Evolutionary conservation across 2,329 filamentous ascomycete genomes (phyloP).

Genomic region (Aspergillus pseudoterreus): DNA sequence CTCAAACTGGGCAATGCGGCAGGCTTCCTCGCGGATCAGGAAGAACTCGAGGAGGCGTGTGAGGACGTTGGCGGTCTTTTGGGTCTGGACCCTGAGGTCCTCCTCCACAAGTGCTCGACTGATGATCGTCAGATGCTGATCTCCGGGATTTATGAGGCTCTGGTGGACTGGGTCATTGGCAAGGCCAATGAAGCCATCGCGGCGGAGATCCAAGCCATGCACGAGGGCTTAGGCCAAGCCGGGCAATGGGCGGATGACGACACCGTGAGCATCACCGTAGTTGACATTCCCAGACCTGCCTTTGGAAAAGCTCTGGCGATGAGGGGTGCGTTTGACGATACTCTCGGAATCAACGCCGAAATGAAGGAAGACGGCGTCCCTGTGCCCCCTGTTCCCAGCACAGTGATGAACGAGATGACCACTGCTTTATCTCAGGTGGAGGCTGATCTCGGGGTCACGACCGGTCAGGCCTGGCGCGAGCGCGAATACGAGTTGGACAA

Average conservation of each 20-base stretch:
- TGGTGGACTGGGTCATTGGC: slow-evolving; percentile 90
- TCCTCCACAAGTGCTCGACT: slow-evolving; percentile 74
- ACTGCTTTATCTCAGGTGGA: slow-evolving; percentile 73
- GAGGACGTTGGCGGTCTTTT: slow-evolving; percentile 86
- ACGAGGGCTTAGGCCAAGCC: slow-evolving; percentile 50
- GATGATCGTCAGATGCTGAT: slow-evolving; percentile 81
- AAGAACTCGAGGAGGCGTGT: slow-evolving; percentile 78
- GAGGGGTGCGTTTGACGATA: slow-evolving; percentile 88
- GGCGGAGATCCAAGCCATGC: slow-evolving; percentile 66
- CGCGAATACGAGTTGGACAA: slow-evolving; percentile 76
- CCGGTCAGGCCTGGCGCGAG: slow-evolving; percentile 64
- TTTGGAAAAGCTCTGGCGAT: slow-evolving; percentile 86
- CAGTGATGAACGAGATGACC: slow-evolving; percentile 82
- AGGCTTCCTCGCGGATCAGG: slow-evolving; percentile 78
- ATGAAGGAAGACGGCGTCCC: slow-evolving; percentile 94
- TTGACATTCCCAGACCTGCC: slow-evolving; percentile 76
- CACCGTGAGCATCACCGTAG: slow-evolving; percentile 81
- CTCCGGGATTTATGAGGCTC: slow-evolving; percentile 82
- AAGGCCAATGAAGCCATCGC: slow-evolving; percentile 86
- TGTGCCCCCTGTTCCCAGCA: slow-evolving; percentile 69
- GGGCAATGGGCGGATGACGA: slow-evolving; percentile 70
- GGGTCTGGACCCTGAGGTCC: slow-evolving; percentile 79
- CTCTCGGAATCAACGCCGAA: slow-evolving; percentile 87
- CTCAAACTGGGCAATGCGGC: slow-evolving; percentile 89
- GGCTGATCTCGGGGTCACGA: slow-evolving; percentile 73